Base-by-base conservation (phyloP, 129 eudicot species). In the Tanacetum coccineum region DNA sequence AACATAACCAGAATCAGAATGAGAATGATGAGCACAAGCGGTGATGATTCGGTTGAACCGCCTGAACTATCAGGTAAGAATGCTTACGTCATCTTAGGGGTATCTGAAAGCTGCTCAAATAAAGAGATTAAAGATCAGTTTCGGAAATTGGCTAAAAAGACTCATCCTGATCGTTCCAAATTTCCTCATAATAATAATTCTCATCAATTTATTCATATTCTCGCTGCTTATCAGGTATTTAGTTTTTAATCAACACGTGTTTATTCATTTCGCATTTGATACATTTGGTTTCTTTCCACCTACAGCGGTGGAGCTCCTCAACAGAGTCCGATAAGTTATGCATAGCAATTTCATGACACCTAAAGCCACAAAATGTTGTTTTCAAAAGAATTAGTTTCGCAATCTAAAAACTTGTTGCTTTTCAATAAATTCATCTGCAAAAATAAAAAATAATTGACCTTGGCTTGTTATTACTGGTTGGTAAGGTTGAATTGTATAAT, bases 221-320 rank as follows among this genome's bases (percentile, higher is more conserved):
- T 86, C 50, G 98, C 98, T 20, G 98, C 98, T 53, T 93, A 93
- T 66, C 89, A 92, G 96, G 98, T n/a, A n/a, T n/a, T n/a, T n/a
- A n/a, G n/a, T n/a, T n/a, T n/a, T n/a, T n/a, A n/a, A n/a, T n/a
- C n/a, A n/a, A n/a, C n/a, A n/a, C n/a, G n/a, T n/a, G n/a, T n/a
- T n/a, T n/a, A n/a, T n/a, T n/a, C n/a, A n/a, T n/a, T n/a, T n/a
- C n/a, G n/a, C n/a, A n/a, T n/a, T n/a, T n/a, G n/a, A n/a, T n/a
- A n/a, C n/a, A n/a, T n/a, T n/a, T n/a, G n/a, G n/a, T n/a, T n/a
- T n/a, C n/a, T n/a, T n/a, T n/a, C n/a, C n/a, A n/a, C n/a, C n/a
- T n/a, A n/a, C n/a, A n/a, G n/a, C n/a, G n/a, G n/a, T n/a, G n/a
- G n/a, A n/a, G n/a, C n/a, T n/a, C n/a, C n/a, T n/a, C n/a, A n/a